Base-by-base conservation (phyloP, 192 early-diverging fungal genomes). In the Entomortierella chlamydospora region DNA sequence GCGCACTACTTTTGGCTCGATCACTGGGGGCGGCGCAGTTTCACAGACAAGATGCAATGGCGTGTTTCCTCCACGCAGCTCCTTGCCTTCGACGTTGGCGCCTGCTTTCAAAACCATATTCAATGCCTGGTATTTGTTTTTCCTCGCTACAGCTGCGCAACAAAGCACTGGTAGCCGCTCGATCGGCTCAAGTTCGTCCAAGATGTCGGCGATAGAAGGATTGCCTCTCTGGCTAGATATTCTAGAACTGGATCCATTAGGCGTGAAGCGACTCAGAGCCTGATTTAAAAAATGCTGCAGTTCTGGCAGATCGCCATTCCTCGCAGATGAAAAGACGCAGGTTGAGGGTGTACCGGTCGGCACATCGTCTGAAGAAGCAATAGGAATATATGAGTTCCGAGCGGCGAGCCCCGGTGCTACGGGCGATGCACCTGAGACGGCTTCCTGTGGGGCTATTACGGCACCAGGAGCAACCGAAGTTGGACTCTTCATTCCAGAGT, bases 61-160 rank as follows among this genome's bases (percentile, higher is more conserved):
- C 1, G 62, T 79, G 7, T 79, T 79, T 1, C 76, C 76, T 28
- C 68, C 63, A 47, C 76, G 76, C 31, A 57, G 61, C 42, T 70
- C 76, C 17, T 70, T 79, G 23, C 68, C 50, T 11, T 65, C 67
- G 1, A 79, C 76, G 60, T 70, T 79, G 6, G 76, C 76, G 8
- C 76, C 76, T 26, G 76, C 76, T 42, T 56, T 70, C 12, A 70
- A 39, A 0, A 79, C 76, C 62, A 79, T 66, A 41, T 65, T 70
- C 63, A 79, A 54, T 17, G 76, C 62, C 63, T 70, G 62, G 33
- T 70, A 79, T 57, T 70, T 79, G 63, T 79, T 79, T 51, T 79
- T 79, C 2, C 76, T 58, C 22, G 76, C 76, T 17, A 79, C 76
- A 0, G 76, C 68, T 15, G 68, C 76, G 37, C 76, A 79, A 9